A percentile compares a stretch with the other conserved stretches of the same genome.
phyloP scores from a whole-genome alignment of 371 early-diverging fungal species.

The Rhizopus delemar region DNA sequence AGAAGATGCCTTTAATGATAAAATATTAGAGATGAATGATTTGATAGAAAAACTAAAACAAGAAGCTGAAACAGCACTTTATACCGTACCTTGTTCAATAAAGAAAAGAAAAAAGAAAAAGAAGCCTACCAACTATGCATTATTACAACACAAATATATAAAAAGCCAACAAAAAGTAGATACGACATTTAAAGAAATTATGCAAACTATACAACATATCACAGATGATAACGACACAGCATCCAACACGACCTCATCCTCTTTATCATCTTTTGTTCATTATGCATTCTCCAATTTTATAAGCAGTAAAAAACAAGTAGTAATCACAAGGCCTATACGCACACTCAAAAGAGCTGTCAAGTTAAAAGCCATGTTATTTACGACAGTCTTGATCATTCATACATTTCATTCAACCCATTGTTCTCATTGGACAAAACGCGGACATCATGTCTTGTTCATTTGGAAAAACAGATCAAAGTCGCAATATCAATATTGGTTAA shows the following conservation, averaged over 20 bases:
- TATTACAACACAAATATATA: background rate
- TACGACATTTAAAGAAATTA: background rate
- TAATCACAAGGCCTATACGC: background rate
- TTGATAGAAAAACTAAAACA: slow-evolving; percentile 23
- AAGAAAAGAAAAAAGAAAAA: slow-evolving; percentile 1
- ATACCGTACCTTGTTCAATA: background rate
- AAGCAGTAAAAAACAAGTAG: background rate
- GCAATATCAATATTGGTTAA: background rate
- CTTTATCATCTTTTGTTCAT: background rate
- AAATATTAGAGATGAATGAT: slow-evolving; percentile 23
- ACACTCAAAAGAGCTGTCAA: background rate
- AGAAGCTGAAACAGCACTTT: slow-evolving; percentile 16
- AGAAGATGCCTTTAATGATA: background rate
- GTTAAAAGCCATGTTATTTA: background rate
- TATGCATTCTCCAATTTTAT: background rate
- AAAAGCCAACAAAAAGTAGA: background rate
- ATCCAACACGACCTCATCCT: background rate
- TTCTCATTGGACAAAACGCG: background rate
- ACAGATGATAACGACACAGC: background rate
- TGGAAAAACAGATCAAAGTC: slow-evolving; percentile 1
- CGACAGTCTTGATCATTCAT: background rate
- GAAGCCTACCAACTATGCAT: background rate
- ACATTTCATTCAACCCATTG: background rate
- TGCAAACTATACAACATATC: background rate
- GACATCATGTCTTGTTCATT: background rate